Evolutionary conservation across 805 yeast species (phyloP).

Genomic region (Candida silvicultrix): DNA sequence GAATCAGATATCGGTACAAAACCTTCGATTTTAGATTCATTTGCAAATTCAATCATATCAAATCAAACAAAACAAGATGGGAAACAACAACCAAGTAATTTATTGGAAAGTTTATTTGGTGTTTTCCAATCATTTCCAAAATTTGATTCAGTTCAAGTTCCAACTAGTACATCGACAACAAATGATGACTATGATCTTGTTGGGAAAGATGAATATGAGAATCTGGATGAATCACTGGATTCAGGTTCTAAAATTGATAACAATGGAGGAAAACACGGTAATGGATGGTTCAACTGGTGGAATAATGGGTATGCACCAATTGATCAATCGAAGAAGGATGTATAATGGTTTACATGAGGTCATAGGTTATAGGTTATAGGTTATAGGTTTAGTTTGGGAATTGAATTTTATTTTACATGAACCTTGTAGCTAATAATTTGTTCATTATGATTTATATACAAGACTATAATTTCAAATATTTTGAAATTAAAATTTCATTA

Average conservation of each 20-base stretch:
- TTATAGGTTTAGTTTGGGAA: not conserved
- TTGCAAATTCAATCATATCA: not conserved
- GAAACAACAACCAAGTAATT: not conserved
- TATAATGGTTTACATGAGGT: not conserved
- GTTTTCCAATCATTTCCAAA: not conserved
- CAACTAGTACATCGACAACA: no score
- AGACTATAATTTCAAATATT: conserved; percentile 12
- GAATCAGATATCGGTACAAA: not conserved
- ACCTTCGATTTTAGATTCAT: not conserved
- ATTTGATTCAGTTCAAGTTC: no score
- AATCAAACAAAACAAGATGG: not conserved
- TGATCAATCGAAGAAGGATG: not conserved
- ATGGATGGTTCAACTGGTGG: conserved; percentile 1
- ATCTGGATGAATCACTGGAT: not conserved
- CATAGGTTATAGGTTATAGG: not conserved
- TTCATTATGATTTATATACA: not conserved
- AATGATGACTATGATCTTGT: conserved; percentile 39
- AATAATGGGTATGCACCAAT: not conserved
- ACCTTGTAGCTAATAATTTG: no score
- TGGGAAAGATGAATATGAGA: conserved; percentile 24
- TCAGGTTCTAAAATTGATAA: no score
- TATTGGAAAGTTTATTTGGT: conserved; percentile 1
- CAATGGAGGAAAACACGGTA: not conserved
- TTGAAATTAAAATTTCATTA: conserved; percentile 17
- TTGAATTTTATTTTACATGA: not conserved